Evolutionary conservation across 352 stramenopile species (phyloP), one percentile per base, ranked within the genome.

Genomic region (Pythium phragmiticola): DNA sequence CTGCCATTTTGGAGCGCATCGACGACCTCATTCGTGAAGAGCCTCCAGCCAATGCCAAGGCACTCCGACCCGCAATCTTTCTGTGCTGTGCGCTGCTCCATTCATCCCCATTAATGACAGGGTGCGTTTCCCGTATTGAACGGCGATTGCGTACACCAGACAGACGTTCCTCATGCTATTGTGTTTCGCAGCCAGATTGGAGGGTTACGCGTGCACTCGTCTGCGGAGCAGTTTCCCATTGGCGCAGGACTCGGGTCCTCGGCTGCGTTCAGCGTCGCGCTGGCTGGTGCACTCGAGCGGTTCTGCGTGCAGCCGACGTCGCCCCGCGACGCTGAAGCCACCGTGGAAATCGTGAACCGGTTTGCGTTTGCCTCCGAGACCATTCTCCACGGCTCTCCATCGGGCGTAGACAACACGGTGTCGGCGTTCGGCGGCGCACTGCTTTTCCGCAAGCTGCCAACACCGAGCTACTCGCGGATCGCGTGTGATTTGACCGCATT

Each of bases 331-430:
- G 17, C 43, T 13, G 26, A 58, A 16, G 39, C 26, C 6, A 72
- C 75, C 14, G 45, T 86, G 4, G 75, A 82, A 2, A 69, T 69
- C 14, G 81, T 98, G 52, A 98, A 98, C 71, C 56, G 63, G 42
- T 95, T 91, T 65, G 91, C 93, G 17, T 97, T 86, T 57, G 73
- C 78, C n/a, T 84, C 83, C 1, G 93, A 98, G 72, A 83, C 90
- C 17, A 84, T 98, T 51, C 70, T 97, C 23, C 93, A 98, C 57
- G 93, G 92, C 11, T 84, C 76, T 12, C 93, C 93, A 45, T 98
- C 90, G 13, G 93, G 93, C 45, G 81, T 97, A 26, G 93, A 98
- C 76, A 98, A 98, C 64, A 98, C 89, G 1, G 84, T 98, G 13
- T 90, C 84, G 28, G 84, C 83, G 36, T 97, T 89, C 68, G 90